Percentiles rank a stretch among this genome's conserved stretches.
phyloP scores from a whole-genome alignment of 768 basidiomycete species.

The Lentinula guzmanii region DNA sequence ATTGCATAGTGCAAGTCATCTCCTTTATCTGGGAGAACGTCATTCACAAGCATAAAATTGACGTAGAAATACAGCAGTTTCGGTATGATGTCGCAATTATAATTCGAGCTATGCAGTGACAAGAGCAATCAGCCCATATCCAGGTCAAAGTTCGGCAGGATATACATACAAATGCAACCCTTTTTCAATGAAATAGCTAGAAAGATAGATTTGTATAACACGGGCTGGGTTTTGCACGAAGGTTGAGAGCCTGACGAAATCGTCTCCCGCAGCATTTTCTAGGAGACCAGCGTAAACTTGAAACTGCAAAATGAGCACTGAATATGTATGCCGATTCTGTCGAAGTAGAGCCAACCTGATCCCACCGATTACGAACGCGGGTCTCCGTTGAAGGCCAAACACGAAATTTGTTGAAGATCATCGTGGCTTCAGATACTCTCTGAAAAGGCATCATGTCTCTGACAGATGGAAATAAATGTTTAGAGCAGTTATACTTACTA shows the following conservation, averaged over 20 bases:
- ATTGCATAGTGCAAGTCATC: neutral
- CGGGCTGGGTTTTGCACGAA: neutral
- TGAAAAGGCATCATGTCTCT: neutral
- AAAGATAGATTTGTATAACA: constrained; percentile 2
- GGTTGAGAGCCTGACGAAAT: neutral
- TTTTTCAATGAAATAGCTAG: constrained; percentile 2
- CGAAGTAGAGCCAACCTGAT: neutral
- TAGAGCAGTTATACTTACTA: too few species aligned
- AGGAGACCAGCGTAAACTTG: constrained; percentile 6
- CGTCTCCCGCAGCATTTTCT: neutral
- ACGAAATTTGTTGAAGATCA: neutral
- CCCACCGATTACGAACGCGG: constrained; percentile 2
- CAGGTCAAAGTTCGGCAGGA: neutral
- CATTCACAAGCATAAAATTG: neutral
- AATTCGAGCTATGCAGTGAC: neutral
- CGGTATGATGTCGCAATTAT: constrained; percentile 2
- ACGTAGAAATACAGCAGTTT: constrained; percentile 1
- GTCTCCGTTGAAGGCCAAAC: neutral
- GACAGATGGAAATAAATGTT: too few species aligned
- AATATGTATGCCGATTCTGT: neutral
- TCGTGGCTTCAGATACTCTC: neutral
- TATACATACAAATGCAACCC: neutral
- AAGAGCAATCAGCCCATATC: neutral
- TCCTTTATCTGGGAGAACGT: neutral
- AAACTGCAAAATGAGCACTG: neutral